A percentile compares a stretch with the other conserved stretches of the same genome.
phyloP scores from a whole-genome alignment of 495 filamentous ascomycete genomes.

The Tuber indicum region DNA sequence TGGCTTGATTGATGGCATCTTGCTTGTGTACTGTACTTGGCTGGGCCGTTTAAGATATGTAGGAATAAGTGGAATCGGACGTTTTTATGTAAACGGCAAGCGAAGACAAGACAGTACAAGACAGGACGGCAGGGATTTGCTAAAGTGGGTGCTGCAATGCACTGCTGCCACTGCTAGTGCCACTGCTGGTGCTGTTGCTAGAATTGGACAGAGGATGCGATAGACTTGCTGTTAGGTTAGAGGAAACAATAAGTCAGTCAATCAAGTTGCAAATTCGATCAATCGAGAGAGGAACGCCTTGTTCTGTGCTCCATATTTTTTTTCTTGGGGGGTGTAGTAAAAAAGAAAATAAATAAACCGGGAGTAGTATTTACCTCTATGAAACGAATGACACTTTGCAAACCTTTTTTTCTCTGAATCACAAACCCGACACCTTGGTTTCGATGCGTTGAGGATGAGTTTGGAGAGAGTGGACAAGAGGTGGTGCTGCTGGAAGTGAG shows the following conservation, averaged over 20 bases:
- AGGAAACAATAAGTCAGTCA: background rate
- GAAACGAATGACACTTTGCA: constrained; percentile 2
- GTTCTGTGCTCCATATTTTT: background rate
- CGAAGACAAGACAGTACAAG: background rate
- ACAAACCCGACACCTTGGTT: background rate
- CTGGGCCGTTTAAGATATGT: background rate
- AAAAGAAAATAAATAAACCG: background rate
- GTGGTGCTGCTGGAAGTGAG: background rate
- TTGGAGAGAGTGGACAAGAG: background rate
- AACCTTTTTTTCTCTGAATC: background rate
- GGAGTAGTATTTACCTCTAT: background rate
- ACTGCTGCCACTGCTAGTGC: background rate
- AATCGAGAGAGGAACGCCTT: background rate
- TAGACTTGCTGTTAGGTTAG: background rate
- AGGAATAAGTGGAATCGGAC: background rate
- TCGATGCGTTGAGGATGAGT: background rate
- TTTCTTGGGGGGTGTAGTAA: background rate
- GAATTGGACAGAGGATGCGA: background rate
- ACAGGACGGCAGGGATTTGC: background rate
- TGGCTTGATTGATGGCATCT: constrained; percentile 17
- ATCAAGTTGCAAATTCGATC: background rate
- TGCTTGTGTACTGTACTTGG: constrained; percentile 10
- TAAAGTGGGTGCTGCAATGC: background rate
- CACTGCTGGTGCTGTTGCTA: background rate
- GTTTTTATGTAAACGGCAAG: background rate